Conservation (phyloP, 345 rosid genomes). For the Syzygium grande region DNA sequence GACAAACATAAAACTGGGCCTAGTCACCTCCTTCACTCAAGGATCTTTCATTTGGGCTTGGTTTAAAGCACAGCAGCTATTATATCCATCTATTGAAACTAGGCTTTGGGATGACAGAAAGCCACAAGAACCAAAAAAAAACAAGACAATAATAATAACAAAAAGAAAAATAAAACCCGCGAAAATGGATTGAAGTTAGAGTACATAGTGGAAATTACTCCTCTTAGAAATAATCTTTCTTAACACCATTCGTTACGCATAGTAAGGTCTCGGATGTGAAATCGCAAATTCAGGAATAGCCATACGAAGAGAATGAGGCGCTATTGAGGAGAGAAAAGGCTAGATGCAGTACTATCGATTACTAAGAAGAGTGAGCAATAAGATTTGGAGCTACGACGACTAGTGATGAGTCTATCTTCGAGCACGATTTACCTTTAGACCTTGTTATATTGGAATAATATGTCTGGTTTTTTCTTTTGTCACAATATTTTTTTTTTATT, state of each 20-base stretch:
- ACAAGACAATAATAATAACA: not conserved
- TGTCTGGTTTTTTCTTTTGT: not conserved
- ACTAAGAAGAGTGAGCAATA: not conserved
- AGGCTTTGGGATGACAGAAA: not conserved
- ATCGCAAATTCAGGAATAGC: not conserved
- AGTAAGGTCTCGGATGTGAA: not conserved
- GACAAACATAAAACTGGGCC: not conserved
- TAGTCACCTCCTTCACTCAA: not conserved
- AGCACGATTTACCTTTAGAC: not conserved
- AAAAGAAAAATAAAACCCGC: not conserved
- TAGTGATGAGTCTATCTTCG: not conserved
- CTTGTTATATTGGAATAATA: not conserved
- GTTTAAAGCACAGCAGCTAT: not conserved
- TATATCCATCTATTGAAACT: not conserved
- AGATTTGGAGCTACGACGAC: not conserved
- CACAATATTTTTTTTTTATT: not conserved
- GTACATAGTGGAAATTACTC: not conserved
- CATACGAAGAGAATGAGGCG: not conserved
- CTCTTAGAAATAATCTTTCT: not conserved
- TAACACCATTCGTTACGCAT: not conserved
- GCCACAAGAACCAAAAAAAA: not conserved
- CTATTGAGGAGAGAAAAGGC: not conserved
- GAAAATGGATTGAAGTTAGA: not conserved
- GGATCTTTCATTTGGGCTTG: not conserved
- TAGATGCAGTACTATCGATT: not conserved